phyloP scores from a whole-genome alignment of 495 filamentous ascomycete genomes.

The Podospora bellae-mahoneyi region DNA sequence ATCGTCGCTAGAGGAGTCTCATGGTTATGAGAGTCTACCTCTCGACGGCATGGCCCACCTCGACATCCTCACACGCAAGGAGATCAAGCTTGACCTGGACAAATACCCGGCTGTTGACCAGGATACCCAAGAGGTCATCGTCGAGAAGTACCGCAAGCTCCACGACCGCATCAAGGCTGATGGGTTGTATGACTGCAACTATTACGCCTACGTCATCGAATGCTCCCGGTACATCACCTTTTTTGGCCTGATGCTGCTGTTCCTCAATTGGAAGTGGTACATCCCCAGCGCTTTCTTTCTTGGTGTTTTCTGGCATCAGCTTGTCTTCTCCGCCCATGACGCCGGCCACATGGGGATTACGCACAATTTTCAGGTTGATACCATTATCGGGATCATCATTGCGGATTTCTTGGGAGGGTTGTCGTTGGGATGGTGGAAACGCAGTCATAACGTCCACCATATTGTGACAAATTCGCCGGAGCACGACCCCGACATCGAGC shows the following conservation, averaged over 20 bases:
- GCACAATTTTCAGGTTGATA: conserved; percentile 77
- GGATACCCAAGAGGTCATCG: conserved; percentile 72
- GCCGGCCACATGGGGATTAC: conserved; percentile 98
- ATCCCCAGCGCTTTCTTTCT: conserved; percentile 68
- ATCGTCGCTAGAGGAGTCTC: conserved; percentile 41
- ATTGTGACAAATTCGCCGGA: conserved; percentile 96
- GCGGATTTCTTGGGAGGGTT: conserved; percentile 88
- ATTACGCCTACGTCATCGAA: conserved; percentile 76
- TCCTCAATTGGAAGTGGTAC: conserved; percentile 72
- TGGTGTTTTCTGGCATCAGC: conserved; percentile 90
- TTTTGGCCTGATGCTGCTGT: conserved; percentile 60
- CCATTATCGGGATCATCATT: conserved; percentile 82
- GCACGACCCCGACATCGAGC: conserved; percentile 96
- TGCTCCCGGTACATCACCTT: conserved; percentile 69
- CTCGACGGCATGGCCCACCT: conserved; percentile 57
- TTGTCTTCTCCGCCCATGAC: conserved; percentile 94
- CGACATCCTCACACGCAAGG: conserved; percentile 69
- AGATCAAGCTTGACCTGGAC: conserved; percentile 70
- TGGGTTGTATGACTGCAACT: conserved; percentile 82
- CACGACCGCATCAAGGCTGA: conserved; percentile 66
- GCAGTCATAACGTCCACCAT: conserved; percentile 96
- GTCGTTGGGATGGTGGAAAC: conserved; percentile 96
- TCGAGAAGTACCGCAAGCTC: conserved; percentile 74
- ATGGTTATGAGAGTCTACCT: conserved; percentile 29
- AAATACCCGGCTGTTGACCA: conserved; percentile 80